phyloP scores from a whole-genome alignment of 2,329 filamentous ascomycete genomes.

The Fusarium tupiense region DNA sequence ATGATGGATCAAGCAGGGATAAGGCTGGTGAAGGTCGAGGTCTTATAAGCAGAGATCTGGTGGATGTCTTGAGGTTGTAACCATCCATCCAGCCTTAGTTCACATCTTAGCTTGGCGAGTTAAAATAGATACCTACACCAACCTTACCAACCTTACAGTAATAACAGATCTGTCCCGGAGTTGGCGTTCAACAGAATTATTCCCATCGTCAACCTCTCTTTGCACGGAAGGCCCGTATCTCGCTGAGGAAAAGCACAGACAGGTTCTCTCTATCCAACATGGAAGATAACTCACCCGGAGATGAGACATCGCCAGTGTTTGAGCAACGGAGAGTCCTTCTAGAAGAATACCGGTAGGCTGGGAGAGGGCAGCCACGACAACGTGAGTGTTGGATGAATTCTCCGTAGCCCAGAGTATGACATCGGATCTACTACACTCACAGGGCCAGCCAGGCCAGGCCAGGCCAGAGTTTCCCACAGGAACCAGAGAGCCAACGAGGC shows the following conservation, averaged over 20 bases:
- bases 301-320: not conserved
- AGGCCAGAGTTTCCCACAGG: not conserved
- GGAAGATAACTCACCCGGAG: slow-evolving; percentile 22
- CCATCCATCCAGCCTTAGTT: slow-evolving; percentile 17
- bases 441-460: not conserved
- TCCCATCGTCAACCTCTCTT: slow-evolving; percentile 1
- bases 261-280: not conserved
- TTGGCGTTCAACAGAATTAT: slow-evolving; percentile 13
- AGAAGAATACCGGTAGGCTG: slow-evolving; percentile 15
- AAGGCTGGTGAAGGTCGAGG: not conserved
- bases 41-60: slow-evolving; percentile 18
- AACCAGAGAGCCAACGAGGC: slow-evolving; percentile 2
- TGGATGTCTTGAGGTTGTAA: slow-evolving; percentile 19
- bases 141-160: slow-evolving; percentile 1
- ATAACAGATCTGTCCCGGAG: slow-evolving; percentile 7
- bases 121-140: slow-evolving; percentile 31
- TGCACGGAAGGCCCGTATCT: slow-evolving; percentile 18
- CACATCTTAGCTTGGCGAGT: slow-evolving; percentile 13
- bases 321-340: slow-evolving; percentile 34
- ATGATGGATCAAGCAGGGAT: slow-evolving; percentile 2
- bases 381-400: slow-evolving; percentile 17
- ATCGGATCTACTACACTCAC: not conserved
- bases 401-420: slow-evolving; percentile 7
- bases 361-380: slow-evolving; percentile 12
- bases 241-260: slow-evolving; percentile 1